phyloP scores from a whole-genome alignment of 108 stramenopile species.

The Aureococcus anophagefferens region DNA sequence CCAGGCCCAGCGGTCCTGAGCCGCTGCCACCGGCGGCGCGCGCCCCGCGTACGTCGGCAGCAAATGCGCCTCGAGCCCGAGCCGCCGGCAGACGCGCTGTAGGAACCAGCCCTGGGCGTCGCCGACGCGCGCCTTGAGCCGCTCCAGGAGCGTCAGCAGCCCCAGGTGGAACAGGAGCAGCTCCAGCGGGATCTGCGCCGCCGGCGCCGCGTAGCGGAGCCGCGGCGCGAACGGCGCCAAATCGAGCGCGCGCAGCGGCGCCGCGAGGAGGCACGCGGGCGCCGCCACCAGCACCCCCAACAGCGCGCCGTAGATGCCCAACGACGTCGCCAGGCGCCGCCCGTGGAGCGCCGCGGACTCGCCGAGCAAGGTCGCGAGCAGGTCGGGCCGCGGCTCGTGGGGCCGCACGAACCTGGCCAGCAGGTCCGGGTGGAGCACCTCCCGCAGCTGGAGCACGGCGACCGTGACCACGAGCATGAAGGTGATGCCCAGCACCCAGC shows the following conservation, averaged over 20 bases:
- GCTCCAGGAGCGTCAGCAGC: conserved; percentile 75
- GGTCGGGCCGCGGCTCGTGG: conserved; percentile 92
- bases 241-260: conserved; percentile 1
- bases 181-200: conserved; percentile 82
- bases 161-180: conserved; percentile 77
- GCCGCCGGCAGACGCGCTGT: too few species aligned
- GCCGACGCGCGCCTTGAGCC: conserved; percentile 69
- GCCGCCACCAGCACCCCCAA: conserved; percentile 55
- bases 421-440: conserved; percentile 82
- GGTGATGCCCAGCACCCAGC: conserved; percentile 87
- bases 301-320: conserved; percentile 35
- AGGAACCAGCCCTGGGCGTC: conserved; percentile 39
- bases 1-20: background rate
- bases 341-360: conserved; percentile 69
- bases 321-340: conserved; percentile 63
- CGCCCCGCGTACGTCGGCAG: too few species aligned
- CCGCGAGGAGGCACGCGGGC: conserved; percentile 23
- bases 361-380: conserved; percentile 78
- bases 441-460: conserved; percentile 48
- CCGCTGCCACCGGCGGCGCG: background rate
- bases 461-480: conserved; percentile 92
- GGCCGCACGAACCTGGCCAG: conserved; percentile 77
- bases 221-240: background rate
- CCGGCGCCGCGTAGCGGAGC: conserved; percentile 60
- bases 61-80: too few species aligned